phyloP scores from a whole-genome alignment of 2,329 filamentous ascomycete species.

The Onygenales sp. region DNA sequence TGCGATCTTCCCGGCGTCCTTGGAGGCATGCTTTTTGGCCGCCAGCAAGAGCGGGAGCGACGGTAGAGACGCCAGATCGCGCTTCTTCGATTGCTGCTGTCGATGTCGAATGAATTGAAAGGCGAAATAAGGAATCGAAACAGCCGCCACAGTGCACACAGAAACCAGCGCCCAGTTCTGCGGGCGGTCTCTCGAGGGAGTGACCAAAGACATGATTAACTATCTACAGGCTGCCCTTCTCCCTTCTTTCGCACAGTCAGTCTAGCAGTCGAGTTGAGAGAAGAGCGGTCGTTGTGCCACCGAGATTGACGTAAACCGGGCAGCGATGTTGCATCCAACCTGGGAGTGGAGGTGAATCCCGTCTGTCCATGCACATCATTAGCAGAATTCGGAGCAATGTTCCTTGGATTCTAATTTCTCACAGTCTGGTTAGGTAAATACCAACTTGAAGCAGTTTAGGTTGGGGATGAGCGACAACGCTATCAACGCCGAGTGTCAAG shows the following conservation, averaged over 20 bases:
- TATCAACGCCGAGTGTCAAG: too few species aligned
- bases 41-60: slow-evolving; percentile 31
- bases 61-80: slow-evolving; percentile 20
- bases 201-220: background rate
- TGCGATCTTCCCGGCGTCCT: slow-evolving; percentile 26
- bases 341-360: too few species aligned
- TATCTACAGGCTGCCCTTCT: too few species aligned
- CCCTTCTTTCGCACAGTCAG: too few species aligned
- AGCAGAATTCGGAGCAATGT: too few species aligned
- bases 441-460: too few species aligned
- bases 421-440: too few species aligned
- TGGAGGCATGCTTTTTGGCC: slow-evolving; percentile 26
- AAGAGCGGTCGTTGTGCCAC: background rate
- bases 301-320: too few species aligned
- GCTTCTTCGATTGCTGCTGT: background rate
- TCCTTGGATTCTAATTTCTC: too few species aligned
- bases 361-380: too few species aligned
- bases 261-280: background rate
- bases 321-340: too few species aligned
- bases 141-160: background rate
- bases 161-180: background rate
- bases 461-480: too few species aligned
- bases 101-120: slow-evolving; percentile 3
- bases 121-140: slow-evolving; percentile 2
- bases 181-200: background rate